These are phyloP conservation scores for Ganoderma lucidum DNA, from an alignment of 1,284 basidiomycete genomes.

Conservation along the genomic window DNA sequence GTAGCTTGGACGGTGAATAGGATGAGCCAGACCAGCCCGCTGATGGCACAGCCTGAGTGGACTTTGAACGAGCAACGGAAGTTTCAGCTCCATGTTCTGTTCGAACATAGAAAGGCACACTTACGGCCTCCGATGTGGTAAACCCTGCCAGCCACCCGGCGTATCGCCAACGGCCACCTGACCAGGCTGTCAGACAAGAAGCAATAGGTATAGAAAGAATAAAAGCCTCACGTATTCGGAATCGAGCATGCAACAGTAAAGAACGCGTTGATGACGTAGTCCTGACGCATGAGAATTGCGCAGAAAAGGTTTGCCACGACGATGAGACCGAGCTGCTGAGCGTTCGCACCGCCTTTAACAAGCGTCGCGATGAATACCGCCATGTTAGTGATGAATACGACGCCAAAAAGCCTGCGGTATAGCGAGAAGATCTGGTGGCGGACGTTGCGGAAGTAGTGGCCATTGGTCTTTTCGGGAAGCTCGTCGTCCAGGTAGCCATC, in stretches of 20 bases:
- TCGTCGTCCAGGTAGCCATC: conserved; percentile 59
- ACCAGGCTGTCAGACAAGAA: conserved; percentile 18
- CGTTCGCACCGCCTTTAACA: conserved; percentile 49
- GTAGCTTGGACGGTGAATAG: conserved; percentile 63
- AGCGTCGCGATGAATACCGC: conserved; percentile 57
- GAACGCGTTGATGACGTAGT: conserved; percentile 65
- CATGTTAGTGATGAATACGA: conserved; percentile 63
- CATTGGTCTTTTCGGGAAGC: conserved; percentile 58
- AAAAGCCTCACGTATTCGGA: conserved; percentile 50
- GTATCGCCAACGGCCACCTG: conserved; percentile 63
- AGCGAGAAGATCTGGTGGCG: conserved; percentile 62
- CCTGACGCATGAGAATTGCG: conserved; percentile 68
- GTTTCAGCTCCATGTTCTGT: background rate
- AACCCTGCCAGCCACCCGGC: conserved; percentile 59
- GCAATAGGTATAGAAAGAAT: background rate
- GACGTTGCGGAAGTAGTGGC: conserved; percentile 56
- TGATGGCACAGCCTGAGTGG: conserved; percentile 64
- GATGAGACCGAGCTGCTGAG: conserved; percentile 55
- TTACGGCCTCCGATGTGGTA: conserved; percentile 63
- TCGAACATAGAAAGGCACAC: conserved; percentile 24
- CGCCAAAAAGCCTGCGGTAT: conserved; percentile 64
- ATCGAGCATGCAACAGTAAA: conserved; percentile 60
- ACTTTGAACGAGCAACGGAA: conserved; percentile 38
- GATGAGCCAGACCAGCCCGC: conserved; percentile 61
- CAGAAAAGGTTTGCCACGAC: conserved; percentile 61